A percentile compares a stretch with the other conserved stretches of the same genome.
Conservation (phyloP, 2,329 filamentous ascomycete species). For the Colletotrichum endophyticum region DNA sequence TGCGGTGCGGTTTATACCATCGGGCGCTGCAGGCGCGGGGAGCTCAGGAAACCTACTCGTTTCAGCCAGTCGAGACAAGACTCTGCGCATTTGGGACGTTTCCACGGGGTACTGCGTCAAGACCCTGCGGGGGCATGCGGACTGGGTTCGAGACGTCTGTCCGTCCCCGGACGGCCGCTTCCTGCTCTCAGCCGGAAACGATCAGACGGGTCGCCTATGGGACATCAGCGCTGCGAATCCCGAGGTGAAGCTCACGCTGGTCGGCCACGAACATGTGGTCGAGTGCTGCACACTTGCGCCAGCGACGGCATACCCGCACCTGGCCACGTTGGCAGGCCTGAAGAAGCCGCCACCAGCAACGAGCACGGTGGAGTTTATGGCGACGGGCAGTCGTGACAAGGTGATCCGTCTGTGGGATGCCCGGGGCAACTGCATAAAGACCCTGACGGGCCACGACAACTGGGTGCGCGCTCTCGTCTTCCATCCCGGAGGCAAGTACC, state of each 20-base stretch:
- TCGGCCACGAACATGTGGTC: conserved; percentile 86
- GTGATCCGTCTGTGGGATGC: conserved; percentile 89
- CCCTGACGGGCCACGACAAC: conserved; percentile 87
- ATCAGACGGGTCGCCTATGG: conserved; percentile 84
- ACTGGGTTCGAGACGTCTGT: conserved; percentile 90
- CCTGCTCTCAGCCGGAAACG: conserved; percentile 82
- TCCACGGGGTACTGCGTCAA: conserved; percentile 92
- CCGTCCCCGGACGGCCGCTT: conserved; percentile 84
- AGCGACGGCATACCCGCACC: conserved; percentile 74
- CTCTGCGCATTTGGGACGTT: conserved; percentile 89
- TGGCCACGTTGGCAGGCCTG: conserved; percentile 78
- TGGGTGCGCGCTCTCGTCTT: conserved; percentile 89
- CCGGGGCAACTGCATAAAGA: conserved; percentile 83
- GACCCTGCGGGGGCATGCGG: conserved; percentile 83
- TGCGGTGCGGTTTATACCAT: conserved; percentile 86
- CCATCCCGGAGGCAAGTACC: conserved; percentile 89
- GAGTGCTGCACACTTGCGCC: conserved; percentile 90
- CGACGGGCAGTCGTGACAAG: conserved; percentile 89
- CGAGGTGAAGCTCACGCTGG: conserved; percentile 79
- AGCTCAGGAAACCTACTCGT: conserved; percentile 86
- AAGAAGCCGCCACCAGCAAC: conserved; percentile 79
- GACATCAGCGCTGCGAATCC: conserved; percentile 72
- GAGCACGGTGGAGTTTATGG: conserved; percentile 85
- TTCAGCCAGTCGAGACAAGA: conserved; percentile 84
- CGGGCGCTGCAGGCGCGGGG: conserved; percentile 77